A percentile compares a stretch with the other conserved stretches of the same genome.
Conservation (phyloP, 768 basidiomycete genomes). For the Tulasnella sp. region DNA sequence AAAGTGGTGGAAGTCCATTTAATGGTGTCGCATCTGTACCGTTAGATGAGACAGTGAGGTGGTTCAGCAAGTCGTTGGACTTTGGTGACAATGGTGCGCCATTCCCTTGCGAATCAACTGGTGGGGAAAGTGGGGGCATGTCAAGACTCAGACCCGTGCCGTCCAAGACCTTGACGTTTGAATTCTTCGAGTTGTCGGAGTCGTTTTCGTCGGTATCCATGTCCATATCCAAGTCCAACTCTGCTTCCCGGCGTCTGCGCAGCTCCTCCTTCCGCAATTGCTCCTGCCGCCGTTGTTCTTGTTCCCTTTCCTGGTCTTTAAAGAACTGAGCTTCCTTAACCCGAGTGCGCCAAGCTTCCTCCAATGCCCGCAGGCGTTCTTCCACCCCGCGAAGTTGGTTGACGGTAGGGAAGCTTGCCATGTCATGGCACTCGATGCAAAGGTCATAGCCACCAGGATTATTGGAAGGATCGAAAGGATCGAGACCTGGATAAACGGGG, state of each 20-base stretch:
- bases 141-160: background rate
- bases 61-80: background rate
- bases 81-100: background rate
- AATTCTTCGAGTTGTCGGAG: background rate
- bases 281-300: slow-evolving; percentile 20
- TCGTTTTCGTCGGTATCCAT: background rate
- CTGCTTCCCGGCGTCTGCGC: background rate
- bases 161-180: slow-evolving; percentile 8
- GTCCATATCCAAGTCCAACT: slow-evolving; percentile 7
- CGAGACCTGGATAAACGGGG: slow-evolving; percentile 20
- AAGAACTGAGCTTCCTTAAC: slow-evolving; percentile 14
- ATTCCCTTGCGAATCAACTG: background rate
- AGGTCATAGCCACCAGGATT: slow-evolving; percentile 60
- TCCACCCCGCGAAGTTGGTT: slow-evolving; percentile 60
- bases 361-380: slow-evolving; percentile 56
- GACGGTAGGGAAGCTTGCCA: slow-evolving; percentile 57
- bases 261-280: background rate
- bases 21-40: background rate
- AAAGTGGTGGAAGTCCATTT: background rate
- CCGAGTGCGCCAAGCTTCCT: slow-evolving; percentile 44
- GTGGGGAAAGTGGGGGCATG: background rate
- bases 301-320: slow-evolving; percentile 24
- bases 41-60: background rate
- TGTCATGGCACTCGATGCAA: slow-evolving; percentile 79
- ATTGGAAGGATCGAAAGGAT: slow-evolving; percentile 31